Evolutionary conservation across 306 rosid species (phyloP).

Genomic region (Castanea crenata): DNA sequence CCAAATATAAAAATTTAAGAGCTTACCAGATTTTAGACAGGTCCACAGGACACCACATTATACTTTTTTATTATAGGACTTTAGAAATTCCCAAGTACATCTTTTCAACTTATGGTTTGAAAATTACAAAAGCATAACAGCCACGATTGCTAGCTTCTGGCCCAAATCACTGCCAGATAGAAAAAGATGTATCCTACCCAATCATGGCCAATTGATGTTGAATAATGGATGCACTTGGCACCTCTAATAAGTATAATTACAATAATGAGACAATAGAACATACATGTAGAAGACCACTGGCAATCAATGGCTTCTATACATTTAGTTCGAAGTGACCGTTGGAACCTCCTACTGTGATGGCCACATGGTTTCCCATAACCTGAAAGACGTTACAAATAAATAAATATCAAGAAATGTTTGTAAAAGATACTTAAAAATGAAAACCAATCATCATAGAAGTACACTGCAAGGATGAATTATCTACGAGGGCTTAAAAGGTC

Average conservation of each 20-base stretch:
- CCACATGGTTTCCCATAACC: constrained; percentile 99
- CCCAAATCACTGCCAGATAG: background rate
- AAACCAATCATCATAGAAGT: too few species aligned
- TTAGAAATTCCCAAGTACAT: background rate
- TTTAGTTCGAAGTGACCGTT: constrained; percentile 99
- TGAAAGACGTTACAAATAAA: constrained; percentile 25
- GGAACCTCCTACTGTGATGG: constrained; percentile 90
- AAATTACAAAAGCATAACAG: background rate
- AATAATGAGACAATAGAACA: constrained; percentile 25
- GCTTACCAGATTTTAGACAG: constrained; percentile 6
- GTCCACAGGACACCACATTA: background rate
- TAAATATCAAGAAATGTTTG: background rate
- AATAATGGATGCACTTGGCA: background rate
- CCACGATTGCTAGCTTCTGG: background rate
- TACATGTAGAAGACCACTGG: constrained; percentile 77
- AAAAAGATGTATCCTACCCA: background rate
- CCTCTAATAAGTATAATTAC: background rate
- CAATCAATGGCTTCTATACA: constrained; percentile 95
- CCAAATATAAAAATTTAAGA: too few species aligned
- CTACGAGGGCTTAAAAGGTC: too few species aligned
- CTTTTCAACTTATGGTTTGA: background rate
- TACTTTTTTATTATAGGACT: background rate
- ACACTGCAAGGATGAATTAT: too few species aligned
- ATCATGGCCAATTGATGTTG: background rate
- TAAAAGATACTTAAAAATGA: too few species aligned